These are phyloP conservation scores for Lobosporangium transversale DNA, from an alignment of 192 early-diverging fungal genomes.

Conservation along the genomic window DNA sequence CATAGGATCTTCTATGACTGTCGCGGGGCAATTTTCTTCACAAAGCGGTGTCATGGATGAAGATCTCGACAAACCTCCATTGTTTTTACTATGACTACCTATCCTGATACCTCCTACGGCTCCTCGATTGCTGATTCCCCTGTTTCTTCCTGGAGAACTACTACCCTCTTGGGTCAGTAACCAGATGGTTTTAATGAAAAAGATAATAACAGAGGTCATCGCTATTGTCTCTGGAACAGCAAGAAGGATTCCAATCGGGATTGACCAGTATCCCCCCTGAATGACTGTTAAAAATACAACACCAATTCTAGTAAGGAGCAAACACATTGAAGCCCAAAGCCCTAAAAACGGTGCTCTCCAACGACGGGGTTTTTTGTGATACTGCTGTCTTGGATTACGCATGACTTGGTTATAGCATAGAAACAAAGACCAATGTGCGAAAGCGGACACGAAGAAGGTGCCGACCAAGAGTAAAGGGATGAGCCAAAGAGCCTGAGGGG, in stretches of 20 bases:
- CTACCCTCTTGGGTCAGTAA: neutral
- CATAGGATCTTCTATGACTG: constrained; percentile 1
- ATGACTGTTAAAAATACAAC: constrained; percentile 19
- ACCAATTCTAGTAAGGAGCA: constrained; percentile 18
- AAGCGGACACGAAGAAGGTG: constrained; percentile 42
- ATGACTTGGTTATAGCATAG: constrained; percentile 50
- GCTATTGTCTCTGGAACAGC: constrained; percentile 44
- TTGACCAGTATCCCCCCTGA: constrained; percentile 38
- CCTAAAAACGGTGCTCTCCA: constrained; percentile 47
- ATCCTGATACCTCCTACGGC: neutral
- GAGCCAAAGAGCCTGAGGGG: constrained; percentile 38
- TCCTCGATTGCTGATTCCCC: constrained; percentile 18
- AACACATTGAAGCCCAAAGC: constrained; percentile 36
- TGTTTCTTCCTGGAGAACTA: neutral
- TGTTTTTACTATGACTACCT: neutral
- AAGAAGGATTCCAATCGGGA: constrained; percentile 34
- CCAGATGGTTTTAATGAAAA: constrained; percentile 50
- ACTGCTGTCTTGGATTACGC: constrained; percentile 19
- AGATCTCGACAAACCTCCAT: constrained; percentile 11
- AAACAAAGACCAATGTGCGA: constrained; percentile 46
- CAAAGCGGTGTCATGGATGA: constrained; percentile 30
- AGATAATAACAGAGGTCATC: constrained; percentile 24
- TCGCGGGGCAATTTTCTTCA: neutral
- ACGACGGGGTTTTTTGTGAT: constrained; percentile 1
- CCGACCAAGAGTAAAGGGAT: constrained; percentile 45